A percentile compares a stretch with the other conserved stretches of the same genome.
Conservation (phyloP, 352 stramenopile species). For the Phytophthora meadii region DNA sequence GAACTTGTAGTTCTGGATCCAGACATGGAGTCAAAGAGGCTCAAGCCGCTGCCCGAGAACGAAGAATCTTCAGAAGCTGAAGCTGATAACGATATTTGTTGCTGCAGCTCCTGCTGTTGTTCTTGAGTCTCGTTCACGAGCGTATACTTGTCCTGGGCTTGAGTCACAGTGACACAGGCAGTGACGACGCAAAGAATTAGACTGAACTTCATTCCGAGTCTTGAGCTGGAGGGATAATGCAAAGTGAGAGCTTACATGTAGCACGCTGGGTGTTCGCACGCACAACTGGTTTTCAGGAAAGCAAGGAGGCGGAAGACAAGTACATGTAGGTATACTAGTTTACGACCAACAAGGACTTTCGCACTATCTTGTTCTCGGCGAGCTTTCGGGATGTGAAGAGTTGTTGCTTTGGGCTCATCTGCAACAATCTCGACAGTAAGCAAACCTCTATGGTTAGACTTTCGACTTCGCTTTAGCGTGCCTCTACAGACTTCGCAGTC, state of each 20-base stretch:
- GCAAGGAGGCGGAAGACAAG: background rate
- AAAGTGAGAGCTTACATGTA: slow-evolving; percentile 13
- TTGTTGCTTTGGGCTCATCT: background rate
- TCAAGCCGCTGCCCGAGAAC: background rate
- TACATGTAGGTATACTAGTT: no score
- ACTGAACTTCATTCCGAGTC: background rate
- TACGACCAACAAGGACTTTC: background rate
- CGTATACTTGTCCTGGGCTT: background rate
- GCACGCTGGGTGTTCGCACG: background rate
- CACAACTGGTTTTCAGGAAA: slow-evolving; percentile 10
- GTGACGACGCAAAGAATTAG: background rate
- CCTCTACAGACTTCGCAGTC: no score
- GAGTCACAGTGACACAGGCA: slow-evolving; percentile 1
- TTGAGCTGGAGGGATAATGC: background rate
- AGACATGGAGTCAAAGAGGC: background rate
- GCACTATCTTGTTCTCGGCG: background rate
- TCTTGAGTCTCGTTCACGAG: background rate
- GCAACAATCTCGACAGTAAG: slow-evolving; percentile 3
- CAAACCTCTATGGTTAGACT: no score
- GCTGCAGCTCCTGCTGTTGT: background rate
- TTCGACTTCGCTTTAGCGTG: background rate
- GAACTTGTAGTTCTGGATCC: background rate
- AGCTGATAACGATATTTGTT: background rate
- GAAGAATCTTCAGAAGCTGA: background rate
- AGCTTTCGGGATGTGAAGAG: slow-evolving; percentile 9